Conservation (phyloP, 768 basidiomycete species). For the Naganishia onofrii region DNA sequence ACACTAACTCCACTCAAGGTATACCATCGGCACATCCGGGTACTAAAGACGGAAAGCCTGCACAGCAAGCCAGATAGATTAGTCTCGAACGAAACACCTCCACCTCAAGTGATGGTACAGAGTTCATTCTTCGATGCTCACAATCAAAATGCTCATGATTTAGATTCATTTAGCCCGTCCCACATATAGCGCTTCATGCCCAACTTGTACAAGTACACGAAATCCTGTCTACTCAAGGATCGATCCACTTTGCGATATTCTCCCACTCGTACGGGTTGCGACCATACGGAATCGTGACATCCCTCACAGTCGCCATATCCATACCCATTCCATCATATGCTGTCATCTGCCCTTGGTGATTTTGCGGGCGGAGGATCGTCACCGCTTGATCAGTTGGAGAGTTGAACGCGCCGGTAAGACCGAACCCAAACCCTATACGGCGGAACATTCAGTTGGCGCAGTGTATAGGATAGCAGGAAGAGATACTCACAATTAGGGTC, state of each 20-base stretch:
- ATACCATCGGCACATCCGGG: too few relatives aligned
- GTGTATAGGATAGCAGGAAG: not conserved
- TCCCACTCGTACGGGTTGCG: slow-evolving; percentile 21
- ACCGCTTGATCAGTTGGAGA: slow-evolving; percentile 25
- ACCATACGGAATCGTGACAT: slow-evolving; percentile 20
- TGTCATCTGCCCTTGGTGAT: slow-evolving; percentile 13
- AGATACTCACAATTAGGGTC: slow-evolving; percentile 14
- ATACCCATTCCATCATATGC: slow-evolving; percentile 11
- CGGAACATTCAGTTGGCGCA: not conserved
- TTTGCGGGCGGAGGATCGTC: slow-evolving; percentile 19
- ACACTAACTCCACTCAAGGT: too few relatives aligned
- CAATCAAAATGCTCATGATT: too few relatives aligned
- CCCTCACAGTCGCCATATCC: slow-evolving; percentile 7
- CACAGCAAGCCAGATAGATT: too few relatives aligned
- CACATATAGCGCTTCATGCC: not conserved
- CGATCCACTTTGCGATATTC: slow-evolving; percentile 19
- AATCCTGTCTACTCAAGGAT: slow-evolving; percentile 7
- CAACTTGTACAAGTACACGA: not conserved
- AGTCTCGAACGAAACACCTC: too few relatives aligned
- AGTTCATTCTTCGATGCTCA: too few relatives aligned
- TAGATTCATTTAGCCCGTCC: not conserved
- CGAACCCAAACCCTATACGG: slow-evolving; percentile 32
- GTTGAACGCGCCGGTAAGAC: slow-evolving; percentile 36
- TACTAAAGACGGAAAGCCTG: too few relatives aligned
- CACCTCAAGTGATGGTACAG: too few relatives aligned